Evolutionary conservation across 768 basidiomycete genomes (phyloP).

Genomic region (Kwoniella botswanensis): DNA sequence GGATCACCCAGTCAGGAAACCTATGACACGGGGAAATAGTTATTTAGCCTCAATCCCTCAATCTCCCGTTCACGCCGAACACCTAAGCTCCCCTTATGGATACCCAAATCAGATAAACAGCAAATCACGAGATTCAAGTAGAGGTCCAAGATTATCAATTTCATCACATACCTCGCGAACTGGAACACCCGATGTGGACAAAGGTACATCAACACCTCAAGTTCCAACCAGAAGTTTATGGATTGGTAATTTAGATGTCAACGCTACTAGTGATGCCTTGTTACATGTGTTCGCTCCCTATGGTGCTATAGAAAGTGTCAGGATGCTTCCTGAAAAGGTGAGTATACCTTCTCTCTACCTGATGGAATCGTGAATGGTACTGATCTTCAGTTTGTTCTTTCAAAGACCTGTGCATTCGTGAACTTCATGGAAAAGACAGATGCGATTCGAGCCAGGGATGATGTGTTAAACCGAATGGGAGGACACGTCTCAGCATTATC

Average conservation of each 20-base stretch:
- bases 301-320: slow-evolving; percentile 93
- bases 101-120: slow-evolving; percentile 27
- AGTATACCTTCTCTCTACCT: slow-evolving; percentile 25
- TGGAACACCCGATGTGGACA: slow-evolving; percentile 49
- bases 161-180: slow-evolving; percentile 50
- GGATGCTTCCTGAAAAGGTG: slow-evolving; percentile 96
- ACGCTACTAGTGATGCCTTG: slow-evolving; percentile 90
- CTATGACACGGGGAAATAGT: slow-evolving; percentile 16
- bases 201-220: slow-evolving; percentile 62
- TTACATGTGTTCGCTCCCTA: slow-evolving; percentile 95
- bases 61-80: slow-evolving; percentile 40
- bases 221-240: slow-evolving; percentile 94
- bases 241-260: slow-evolving; percentile 97
- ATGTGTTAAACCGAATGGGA: slow-evolving; percentile 91
- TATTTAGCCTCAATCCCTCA: slow-evolving; percentile 47
- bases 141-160: slow-evolving; percentile 43
- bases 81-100: slow-evolving; percentile 24
- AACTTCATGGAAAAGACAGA: slow-evolving; percentile 96
- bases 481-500: slow-evolving; percentile 81
- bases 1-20: slow-evolving; percentile 42
- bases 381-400: slow-evolving; percentile 6
- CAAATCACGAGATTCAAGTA: slow-evolving; percentile 30
- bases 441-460: slow-evolving; percentile 96
- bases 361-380: neutral
- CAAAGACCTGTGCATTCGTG: slow-evolving; percentile 95